Conservation (phyloP, 139 green algal genomes). For the Micractinium conductrix region DNA sequence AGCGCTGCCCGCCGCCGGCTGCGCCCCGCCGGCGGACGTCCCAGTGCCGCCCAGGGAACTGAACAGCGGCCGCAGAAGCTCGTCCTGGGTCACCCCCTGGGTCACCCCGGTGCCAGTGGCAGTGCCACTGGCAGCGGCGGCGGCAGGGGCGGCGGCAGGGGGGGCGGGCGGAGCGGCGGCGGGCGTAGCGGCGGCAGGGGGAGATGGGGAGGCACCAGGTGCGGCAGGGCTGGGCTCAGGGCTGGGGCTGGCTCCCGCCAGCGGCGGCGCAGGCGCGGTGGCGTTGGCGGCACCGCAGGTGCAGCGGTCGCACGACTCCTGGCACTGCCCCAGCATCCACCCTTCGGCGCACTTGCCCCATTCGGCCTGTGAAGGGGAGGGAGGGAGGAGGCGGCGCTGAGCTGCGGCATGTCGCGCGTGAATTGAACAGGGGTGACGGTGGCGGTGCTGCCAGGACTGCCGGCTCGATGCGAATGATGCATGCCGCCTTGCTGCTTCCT, state of each 20-base stretch:
- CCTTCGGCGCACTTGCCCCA: slow-evolving; percentile 21
- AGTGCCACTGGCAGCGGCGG: no score
- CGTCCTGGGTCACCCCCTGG: background rate
- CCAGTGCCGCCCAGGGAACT: background rate
- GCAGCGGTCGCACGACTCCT: slow-evolving; percentile 7
- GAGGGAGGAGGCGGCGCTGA: no score
- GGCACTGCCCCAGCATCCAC: slow-evolving; percentile 15
- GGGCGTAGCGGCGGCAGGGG: background rate
- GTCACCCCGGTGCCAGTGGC: no score
- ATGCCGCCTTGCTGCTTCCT: no score
- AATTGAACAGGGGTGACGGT: no score
- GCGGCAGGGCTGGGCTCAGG: background rate
- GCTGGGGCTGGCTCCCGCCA: background rate
- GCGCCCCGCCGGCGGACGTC: background rate
- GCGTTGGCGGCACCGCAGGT: background rate
- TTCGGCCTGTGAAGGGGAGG: background rate
- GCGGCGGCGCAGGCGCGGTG: background rate
- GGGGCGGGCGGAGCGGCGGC: background rate
- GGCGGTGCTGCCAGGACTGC: no score
- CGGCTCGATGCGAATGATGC: no score
- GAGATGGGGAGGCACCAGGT: no score
- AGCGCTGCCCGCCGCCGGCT: background rate
- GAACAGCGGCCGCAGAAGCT: slow-evolving; percentile 14
- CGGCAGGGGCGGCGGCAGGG: background rate
- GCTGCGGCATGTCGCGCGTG: no score